A percentile compares a stretch with the other conserved stretches of the same genome.
These are phyloP conservation scores for Syzygium oleosum DNA, from an alignment of 345 rosid genomes.

Conservation along the genomic window DNA sequence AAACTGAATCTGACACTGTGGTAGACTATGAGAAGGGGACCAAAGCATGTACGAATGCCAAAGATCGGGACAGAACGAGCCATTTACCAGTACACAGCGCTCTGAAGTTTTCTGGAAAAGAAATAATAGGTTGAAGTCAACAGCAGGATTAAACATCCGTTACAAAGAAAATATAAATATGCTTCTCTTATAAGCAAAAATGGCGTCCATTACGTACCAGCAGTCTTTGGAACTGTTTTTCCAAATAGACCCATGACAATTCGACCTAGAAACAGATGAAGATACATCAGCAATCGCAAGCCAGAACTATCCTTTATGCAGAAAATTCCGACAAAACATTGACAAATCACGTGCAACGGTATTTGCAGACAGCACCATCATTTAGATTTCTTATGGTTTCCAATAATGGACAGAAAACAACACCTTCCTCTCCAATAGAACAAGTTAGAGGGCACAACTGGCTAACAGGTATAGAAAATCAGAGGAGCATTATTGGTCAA, in stretches of 20 bases:
- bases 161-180: background rate
- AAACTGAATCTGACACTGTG: background rate
- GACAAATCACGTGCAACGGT: background rate
- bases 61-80: background rate
- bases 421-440: background rate
- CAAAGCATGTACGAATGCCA: background rate
- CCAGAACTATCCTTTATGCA: background rate
- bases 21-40: background rate
- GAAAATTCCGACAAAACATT: background rate
- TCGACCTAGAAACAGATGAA: conserved; percentile 45
- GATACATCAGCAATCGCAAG: background rate
- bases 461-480: background rate
- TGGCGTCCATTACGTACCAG: conserved; percentile 31
- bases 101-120: conserved; percentile 88
- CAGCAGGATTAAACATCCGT: background rate
- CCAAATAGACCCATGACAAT: conserved; percentile 85
- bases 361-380: background rate
- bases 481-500: background rate
- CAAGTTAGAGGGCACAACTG: background rate
- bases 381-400: background rate
- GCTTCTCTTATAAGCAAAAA: background rate
- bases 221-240: conserved; percentile 85
- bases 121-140: background rate
- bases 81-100: conserved; percentile 86
- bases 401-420: background rate